Evolutionary conservation across 2,329 filamentous ascomycete genomes (phyloP).

Genomic region (Passalora sequoiae): DNA sequence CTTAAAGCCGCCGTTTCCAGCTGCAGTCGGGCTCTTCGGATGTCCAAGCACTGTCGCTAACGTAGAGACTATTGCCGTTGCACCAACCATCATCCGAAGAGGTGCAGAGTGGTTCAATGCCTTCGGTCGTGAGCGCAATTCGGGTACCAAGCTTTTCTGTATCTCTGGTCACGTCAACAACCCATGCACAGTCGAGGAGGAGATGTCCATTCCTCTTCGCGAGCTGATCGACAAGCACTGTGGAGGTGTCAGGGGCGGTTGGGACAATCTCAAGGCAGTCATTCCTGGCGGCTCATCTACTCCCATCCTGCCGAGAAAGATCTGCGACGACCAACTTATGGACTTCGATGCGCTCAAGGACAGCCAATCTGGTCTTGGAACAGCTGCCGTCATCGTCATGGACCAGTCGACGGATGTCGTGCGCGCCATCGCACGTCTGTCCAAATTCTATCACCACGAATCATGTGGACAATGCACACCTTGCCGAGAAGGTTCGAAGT

Average conservation of each 20-base stretch:
- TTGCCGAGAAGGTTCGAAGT: slow-evolving; percentile 98
- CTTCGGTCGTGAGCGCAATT: slow-evolving; percentile 93
- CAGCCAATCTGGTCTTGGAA: slow-evolving; percentile 92
- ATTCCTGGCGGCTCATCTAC: slow-evolving; percentile 97
- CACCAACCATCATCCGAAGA: slow-evolving; percentile 89
- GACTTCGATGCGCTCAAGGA: slow-evolving; percentile 99
- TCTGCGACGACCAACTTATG: slow-evolving; percentile 96
- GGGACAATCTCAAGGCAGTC: slow-evolving; percentile 93
- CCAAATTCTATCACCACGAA: slow-evolving; percentile 98
- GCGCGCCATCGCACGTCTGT: slow-evolving; percentile 84
- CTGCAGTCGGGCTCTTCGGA: slow-evolving; percentile 93
- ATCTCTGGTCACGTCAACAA: slow-evolving; percentile 99
- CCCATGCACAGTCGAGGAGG: slow-evolving; percentile 94
- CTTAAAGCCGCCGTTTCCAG: slow-evolving; percentile 97
- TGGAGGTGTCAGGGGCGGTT: slow-evolving; percentile 90
- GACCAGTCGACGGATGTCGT: slow-evolving; percentile 97
- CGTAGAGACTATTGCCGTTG: slow-evolving; percentile 93
- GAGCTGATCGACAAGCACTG: slow-evolving; percentile 98
- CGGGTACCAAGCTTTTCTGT: slow-evolving; percentile 96
- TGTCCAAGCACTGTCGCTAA: slow-evolving; percentile 98
- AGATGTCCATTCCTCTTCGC: slow-evolving; percentile 95
- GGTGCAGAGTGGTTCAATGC: slow-evolving; percentile 88
- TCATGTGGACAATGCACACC: slow-evolving; percentile 97
- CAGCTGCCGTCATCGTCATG: slow-evolving; percentile 97
- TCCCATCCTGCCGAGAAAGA: slow-evolving; percentile 80